Evolutionary conservation across 495 filamentous ascomycete genomes (phyloP), one percentile per base, ranked within the genome.

Genomic region (Penicillium paradoxum): DNA sequence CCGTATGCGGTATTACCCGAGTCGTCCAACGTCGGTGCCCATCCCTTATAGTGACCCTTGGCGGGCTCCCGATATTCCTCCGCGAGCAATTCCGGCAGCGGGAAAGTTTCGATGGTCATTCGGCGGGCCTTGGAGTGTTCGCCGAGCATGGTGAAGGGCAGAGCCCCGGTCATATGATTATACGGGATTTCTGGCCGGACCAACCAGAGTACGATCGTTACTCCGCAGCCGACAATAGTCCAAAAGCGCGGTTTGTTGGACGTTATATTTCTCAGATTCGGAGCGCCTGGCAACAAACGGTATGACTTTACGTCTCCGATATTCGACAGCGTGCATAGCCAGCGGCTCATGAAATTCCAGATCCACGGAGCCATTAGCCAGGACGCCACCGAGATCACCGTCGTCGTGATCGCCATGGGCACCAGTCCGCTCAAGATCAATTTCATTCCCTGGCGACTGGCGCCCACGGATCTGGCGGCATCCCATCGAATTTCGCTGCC

Each of bases 111-210:
- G 9, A 27, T 15, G 5, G 39, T 36, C 7, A 39, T 42, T 8
- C 24, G 33, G 27, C 38, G 50, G 53, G 57, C 18, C 9, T 44
- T 6, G 54, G 54, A 36, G 54, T 58, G 22, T 55, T 64, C 64
- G 22, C 64, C 61, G n/a, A 67, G 57, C 32, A 71, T 39, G 6
- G 57, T 60, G 39, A 69, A 58, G 13, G 68, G 68, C 6, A 71
- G 53, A 1, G 68, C 64, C 4, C 61, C 57, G 0, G 68, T 65
- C 10, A 71, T 58, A 41, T 71, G 68, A 34, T 71, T 62, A n/a
- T 64, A 71, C 0, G 68, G 66, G 6, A 69, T 45, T 11, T 61
- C 18, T 8, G 68, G 68, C 17, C 68, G 59, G 9, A 52, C 44
- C 13, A 62, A 4, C 47, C 54, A 64, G 1, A 57, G 41, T 10